Base-by-base conservation (phyloP, 192 early-diverging fungal genomes). In the Physocladia obscura region DNA sequence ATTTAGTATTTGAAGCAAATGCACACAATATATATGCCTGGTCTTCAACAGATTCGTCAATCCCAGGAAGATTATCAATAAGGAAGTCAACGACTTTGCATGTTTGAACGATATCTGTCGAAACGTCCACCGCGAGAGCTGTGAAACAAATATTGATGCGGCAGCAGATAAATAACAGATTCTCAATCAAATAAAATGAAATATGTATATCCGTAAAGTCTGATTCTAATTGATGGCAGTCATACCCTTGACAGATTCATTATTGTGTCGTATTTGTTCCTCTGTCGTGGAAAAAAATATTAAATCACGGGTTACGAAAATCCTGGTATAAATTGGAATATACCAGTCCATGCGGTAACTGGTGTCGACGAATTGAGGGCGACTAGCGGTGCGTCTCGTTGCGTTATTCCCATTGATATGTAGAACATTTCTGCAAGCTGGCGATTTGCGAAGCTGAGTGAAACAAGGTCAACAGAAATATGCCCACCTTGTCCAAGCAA, bases 371-470 rank as follows among this genome's bases (percentile, higher is more conserved):
- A 27, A 50, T 76, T 61, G 3, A 77, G 44, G 35, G 63, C 19
- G 1, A 72, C 51, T 15, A 81, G 67, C 29, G 77, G 77, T n/a
- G 80, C 80, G 50, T 81, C 80, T 32, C 80, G 49, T 44, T 81
- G 80, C 32, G 80, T 63, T 1, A 70, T 77, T 17, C 80, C 80
- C 47, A 78, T 21, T 5, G 77, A 73, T 2, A 61, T 81, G 58
- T 49, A 81, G 29, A 80, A 69, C 15, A 80, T 68, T 50, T 79
- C 67, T 17, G 72, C 38, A 34, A 81, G 34, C 74, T 76, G 34
- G 13, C 17, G 2, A 37, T 57, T 47, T 49, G 62, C 37, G 37
- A 37, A 27, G 22, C 19, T 48, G 37, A 62, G 44, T 30, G 6
- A 11, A 47, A 19, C 21, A 26, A 11, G 21, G 58, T 32, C 8